Evolutionary conservation across 2,329 filamentous ascomycete species (phyloP).

Genomic region (Cercospora sesami): DNA sequence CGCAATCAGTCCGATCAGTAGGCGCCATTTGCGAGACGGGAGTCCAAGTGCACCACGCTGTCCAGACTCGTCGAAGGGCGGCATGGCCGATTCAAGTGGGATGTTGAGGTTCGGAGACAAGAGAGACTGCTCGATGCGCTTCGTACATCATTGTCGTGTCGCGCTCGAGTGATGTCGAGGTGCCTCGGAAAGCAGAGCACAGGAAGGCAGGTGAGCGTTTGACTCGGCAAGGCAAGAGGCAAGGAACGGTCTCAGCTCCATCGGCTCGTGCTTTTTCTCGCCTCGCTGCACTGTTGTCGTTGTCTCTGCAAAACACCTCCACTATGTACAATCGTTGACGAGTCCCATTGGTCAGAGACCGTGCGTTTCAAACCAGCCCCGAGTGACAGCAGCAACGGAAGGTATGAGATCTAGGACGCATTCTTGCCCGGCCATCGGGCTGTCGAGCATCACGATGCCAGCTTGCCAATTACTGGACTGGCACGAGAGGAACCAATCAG

Average conservation of each 20-base stretch:
- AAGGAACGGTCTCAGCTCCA: not conserved
- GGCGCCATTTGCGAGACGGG: not conserved
- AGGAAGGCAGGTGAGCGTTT: not conserved
- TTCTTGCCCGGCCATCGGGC: not conserved
- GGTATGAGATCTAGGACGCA: not conserved
- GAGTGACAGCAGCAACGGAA: not conserved
- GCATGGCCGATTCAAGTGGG: not conserved
- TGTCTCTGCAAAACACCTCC: not conserved
- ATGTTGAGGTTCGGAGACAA: not conserved
- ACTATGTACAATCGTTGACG: no score
- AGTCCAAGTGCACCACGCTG: not conserved
- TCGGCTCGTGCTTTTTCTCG: not conserved
- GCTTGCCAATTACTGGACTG: not conserved
- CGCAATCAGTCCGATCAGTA: not conserved
- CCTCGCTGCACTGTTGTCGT: not conserved
- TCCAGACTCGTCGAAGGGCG: not conserved
- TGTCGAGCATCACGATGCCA: not conserved
- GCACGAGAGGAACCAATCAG: not conserved
- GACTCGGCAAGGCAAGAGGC: not conserved
- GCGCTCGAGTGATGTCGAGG: not conserved
- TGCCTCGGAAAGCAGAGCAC: not conserved
- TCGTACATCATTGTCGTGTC: not conserved
- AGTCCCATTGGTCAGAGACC: no score
- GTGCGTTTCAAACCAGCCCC: no score
- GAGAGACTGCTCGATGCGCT: not conserved